phyloP scores from a whole-genome alignment of 139 green algal species.

The Edaphochlamys debaryana region DNA sequence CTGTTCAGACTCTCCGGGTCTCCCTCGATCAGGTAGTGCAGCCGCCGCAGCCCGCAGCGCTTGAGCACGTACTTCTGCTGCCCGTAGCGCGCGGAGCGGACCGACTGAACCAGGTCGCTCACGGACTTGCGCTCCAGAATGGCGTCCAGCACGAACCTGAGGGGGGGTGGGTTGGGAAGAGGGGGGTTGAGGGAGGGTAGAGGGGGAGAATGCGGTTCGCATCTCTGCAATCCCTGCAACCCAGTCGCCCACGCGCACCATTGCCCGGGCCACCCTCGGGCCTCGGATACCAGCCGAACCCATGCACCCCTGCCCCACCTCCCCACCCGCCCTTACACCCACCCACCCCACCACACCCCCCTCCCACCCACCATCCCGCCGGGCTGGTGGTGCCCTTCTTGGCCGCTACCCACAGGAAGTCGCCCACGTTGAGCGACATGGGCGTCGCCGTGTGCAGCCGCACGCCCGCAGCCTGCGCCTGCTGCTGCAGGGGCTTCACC shows the following conservation, averaged over 20 bases:
- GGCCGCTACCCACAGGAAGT: conserved; percentile 38
- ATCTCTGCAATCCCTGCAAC: too few relatives aligned
- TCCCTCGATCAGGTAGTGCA: conserved; percentile 84
- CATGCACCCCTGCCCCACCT: too few relatives aligned
- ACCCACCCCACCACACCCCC: not conserved
- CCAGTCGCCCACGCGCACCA: too few relatives aligned
- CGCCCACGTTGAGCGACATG: conserved; percentile 5
- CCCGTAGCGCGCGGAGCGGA: conserved; percentile 59
- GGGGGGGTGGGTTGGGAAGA: not conserved
- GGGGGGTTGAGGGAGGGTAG: too few relatives aligned
- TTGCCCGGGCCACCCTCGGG: too few relatives aligned
- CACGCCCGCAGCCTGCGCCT: not conserved
- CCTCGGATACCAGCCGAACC: too few relatives aligned
- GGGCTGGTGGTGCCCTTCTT: not conserved
- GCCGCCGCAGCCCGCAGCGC: conserved; percentile 64
- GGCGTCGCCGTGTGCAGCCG: conserved; percentile 1
- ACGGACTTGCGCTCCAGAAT: conserved; percentile 83
- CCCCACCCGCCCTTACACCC: not conserved
- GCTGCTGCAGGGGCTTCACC: not conserved
- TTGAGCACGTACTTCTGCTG: conserved; percentile 70
- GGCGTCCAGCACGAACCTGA: conserved; percentile 77
- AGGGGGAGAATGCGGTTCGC: too few relatives aligned
- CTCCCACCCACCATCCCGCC: conserved; percentile 15
- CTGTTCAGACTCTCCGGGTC: too few relatives aligned
- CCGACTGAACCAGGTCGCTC: conserved; percentile 69